Evolutionary conservation across 176 grass and related monocot species (phyloP), one percentile per base, ranked within the genome.

Genomic region (Carex pumila): DNA sequence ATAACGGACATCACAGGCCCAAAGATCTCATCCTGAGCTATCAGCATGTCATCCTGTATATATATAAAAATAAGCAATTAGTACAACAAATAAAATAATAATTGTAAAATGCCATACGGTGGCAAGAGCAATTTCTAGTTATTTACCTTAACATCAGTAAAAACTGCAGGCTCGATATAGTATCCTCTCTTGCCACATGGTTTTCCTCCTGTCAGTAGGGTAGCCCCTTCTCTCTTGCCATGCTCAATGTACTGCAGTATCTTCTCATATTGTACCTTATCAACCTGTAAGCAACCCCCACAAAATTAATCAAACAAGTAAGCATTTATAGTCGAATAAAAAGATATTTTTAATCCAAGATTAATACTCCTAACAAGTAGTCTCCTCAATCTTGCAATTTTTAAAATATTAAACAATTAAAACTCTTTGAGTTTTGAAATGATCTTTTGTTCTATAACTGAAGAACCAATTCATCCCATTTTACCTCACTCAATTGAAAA

Each of bases 11-110:
- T 88, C 19, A 95, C 90, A 6, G 93, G 90, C 0, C 93, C 93
- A 79, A 95, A 95, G 66, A 95, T 95, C 67, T 95, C 93, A 80
- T 95, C 93, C 34, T 82, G 89, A 0, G 93, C 90, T 74, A 95
- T 85, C 79, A 78, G 12, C 90, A 95, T 89, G 68, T 89, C 90
- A 19, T 92, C 90, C 90, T 94, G 74, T 69, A 3, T 56, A 2
- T 69, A 3, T 56, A 2, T 0, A 81, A 0, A 11, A 15, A 7
- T 18, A 58, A 5, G 4, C 0, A 3, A 3, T 6, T 12, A 72
- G 3, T 25, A 31, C 2, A 14, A 7, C 12, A 50, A 45, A n/a
- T 18, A 43, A 53, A 3, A 7, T 54, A 18, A 62, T 12, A 39
- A 22, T 36, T 50, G 1, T 49, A 31, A 21, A 41, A 29, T 56